Percentiles rank a stretch among this genome's conserved stretches.
phyloP scores from a whole-genome alignment of 2,329 filamentous ascomycete genomes.

The Ciborinia camelliae region DNA sequence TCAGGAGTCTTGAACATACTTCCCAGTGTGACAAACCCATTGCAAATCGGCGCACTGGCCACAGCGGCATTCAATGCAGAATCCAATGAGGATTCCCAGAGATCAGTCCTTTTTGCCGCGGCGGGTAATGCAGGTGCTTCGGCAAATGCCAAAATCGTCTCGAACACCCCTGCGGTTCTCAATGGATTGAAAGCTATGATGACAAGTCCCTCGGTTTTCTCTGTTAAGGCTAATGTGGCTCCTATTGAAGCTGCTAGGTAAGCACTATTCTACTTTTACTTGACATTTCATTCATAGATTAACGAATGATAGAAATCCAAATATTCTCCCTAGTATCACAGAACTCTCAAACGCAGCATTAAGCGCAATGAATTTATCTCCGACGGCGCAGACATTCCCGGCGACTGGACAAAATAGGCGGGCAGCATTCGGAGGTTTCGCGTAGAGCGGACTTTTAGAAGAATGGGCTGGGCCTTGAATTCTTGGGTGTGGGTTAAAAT shows the following conservation, averaged over 20 bases:
- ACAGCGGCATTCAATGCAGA: slow-evolving; percentile 30
- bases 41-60: slow-evolving; percentile 26
- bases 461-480: neutral
- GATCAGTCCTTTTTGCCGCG: slow-evolving; percentile 27
- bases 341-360: slow-evolving; percentile 31
- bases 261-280: neutral
- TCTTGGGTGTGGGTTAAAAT: neutral
- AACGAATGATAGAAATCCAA: slow-evolving; percentile 26
- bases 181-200: slow-evolving; percentile 27
- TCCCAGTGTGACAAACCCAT: slow-evolving; percentile 19
- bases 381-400: slow-evolving; percentile 25
- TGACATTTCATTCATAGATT: neutral
- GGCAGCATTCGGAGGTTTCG: too few relatives aligned
- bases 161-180: slow-evolving; percentile 30
- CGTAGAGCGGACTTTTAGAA: too few relatives aligned
- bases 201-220: slow-evolving; percentile 2
- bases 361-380: slow-evolving; percentile 21
- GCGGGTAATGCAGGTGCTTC: slow-evolving; percentile 26
- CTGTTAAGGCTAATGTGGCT: slow-evolving; percentile 13
- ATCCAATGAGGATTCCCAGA: slow-evolving; percentile 29
- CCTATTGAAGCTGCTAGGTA: slow-evolving; percentile 19
- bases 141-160: slow-evolving; percentile 31
- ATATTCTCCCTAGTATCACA: slow-evolving; percentile 34
- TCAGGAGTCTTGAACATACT: slow-evolving; percentile 29
- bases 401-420: slow-evolving; percentile 23